Conservation (phyloP, 768 basidiomycete species). For the Albatrellus ellisii region DNA sequence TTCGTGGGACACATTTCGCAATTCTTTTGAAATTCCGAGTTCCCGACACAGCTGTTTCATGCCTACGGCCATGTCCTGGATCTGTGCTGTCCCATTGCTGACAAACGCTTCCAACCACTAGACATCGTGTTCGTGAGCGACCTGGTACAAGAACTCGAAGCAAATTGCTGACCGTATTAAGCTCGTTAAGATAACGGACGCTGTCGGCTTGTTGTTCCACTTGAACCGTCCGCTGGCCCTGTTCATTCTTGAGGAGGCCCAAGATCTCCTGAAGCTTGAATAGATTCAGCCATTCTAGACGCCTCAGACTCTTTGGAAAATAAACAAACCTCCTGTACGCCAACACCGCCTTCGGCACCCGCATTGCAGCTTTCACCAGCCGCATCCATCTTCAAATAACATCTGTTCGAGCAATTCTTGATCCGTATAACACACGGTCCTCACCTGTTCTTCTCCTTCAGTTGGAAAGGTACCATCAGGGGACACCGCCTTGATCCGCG, state of each 20-base stretch:
- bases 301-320: too few relatives aligned
- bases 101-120: slow-evolving; percentile 83
- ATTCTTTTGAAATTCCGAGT: slow-evolving; percentile 25
- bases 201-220: slow-evolving; percentile 61
- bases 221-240: slow-evolving; percentile 33
- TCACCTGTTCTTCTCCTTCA: too few relatives aligned
- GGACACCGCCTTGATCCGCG: too few relatives aligned
- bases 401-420: too few relatives aligned
- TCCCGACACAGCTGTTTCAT: slow-evolving; percentile 47
- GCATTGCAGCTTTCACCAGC: too few relatives aligned
- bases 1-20: slow-evolving; percentile 9
- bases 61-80: slow-evolving; percentile 44
- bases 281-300: background rate
- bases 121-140: slow-evolving; percentile 5
- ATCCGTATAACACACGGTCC: too few relatives aligned
- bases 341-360: too few relatives aligned
- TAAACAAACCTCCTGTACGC: background rate
- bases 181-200: slow-evolving; percentile 65
- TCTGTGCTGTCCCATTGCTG: slow-evolving; percentile 60
- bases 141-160: background rate
- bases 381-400: too few relatives aligned
- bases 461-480: too few relatives aligned
- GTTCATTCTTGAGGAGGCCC: slow-evolving; percentile 32
- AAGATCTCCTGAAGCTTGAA: slow-evolving; percentile 32
- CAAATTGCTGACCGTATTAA: slow-evolving; percentile 43